phyloP scores from a whole-genome alignment of 2,329 filamentous ascomycete species.

The Calonectria henricotiae region DNA sequence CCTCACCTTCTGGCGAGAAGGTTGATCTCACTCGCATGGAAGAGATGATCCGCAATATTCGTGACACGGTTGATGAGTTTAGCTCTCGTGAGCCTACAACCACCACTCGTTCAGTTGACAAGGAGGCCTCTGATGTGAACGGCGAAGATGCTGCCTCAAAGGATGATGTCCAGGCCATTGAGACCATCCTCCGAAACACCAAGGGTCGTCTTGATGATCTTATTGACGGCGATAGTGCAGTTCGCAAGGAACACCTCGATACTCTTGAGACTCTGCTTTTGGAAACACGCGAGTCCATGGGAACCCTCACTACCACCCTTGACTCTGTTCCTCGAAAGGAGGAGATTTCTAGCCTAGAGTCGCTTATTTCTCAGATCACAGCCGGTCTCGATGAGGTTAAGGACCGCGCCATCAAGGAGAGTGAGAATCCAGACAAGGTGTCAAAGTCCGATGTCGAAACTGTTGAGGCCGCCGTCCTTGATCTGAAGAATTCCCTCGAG shows the following conservation, averaged over 20 bases:
- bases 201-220: constrained; percentile 89
- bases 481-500: constrained; percentile 86
- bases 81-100: constrained; percentile 53
- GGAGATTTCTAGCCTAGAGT: constrained; percentile 83
- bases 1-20: neutral
- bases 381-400: constrained; percentile 83
- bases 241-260: constrained; percentile 78
- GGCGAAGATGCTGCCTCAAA: constrained; percentile 65
- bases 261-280: constrained; percentile 77
- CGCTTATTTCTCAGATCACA: constrained; percentile 85
- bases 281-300: constrained; percentile 83
- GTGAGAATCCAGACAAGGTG: constrained; percentile 75
- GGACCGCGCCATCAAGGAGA: constrained; percentile 68
- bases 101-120: constrained; percentile 40
- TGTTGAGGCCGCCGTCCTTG: constrained; percentile 85
- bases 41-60: constrained; percentile 67
- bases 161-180: constrained; percentile 92
- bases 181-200: constrained; percentile 90
- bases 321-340: constrained; percentile 83
- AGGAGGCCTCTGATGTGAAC: constrained; percentile 43
- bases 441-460: constrained; percentile 88
- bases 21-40: constrained; percentile 58
- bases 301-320: constrained; percentile 76
- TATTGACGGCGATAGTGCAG: constrained; percentile 80
- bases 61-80: constrained; percentile 65